These are phyloP conservation scores for Zygnema cylindricum DNA, from an alignment of 139 green algal species.

Conservation along the genomic window DNA sequence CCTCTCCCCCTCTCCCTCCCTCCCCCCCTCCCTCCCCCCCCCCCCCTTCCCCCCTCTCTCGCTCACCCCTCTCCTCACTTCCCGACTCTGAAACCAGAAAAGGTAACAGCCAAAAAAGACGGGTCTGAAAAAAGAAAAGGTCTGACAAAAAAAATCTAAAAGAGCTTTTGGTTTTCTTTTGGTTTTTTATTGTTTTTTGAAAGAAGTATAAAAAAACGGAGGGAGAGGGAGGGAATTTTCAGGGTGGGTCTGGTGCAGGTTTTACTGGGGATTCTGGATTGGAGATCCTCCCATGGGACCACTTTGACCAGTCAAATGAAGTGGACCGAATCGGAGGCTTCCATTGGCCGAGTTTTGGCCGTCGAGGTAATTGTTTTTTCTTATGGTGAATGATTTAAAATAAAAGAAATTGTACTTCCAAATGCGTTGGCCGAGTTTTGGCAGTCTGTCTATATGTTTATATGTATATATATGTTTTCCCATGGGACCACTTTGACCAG, in stretches of 20 bases:
- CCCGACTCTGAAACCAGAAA: neutral
- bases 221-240: too few species aligned
- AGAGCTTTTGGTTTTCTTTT: conserved; percentile 13
- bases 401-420: too few species aligned
- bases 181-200: conserved; percentile 28
- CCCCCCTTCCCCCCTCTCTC: neutral
- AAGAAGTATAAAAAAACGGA: too few species aligned
- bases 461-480: too few species aligned
- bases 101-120: conserved; percentile 4
- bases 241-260: conserved; percentile 59
- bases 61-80: neutral
- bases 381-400: too few species aligned
- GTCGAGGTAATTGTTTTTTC: too few species aligned
- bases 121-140: neutral
- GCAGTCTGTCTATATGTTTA: too few species aligned
- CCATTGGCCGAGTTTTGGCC: conserved; percentile 56
- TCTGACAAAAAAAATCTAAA: neutral
- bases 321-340: conserved; percentile 55
- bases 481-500: too few species aligned
- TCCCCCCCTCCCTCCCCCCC: conserved; percentile 6
- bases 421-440: too few species aligned
- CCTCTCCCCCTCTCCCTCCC: conserved; percentile 29
- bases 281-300: conserved; percentile 41
- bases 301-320: conserved; percentile 43
- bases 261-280: conserved; percentile 56